Evolutionary conservation across 78 protist genomes (phyloP).

Genomic region (Dictyostelium intermedium): DNA sequence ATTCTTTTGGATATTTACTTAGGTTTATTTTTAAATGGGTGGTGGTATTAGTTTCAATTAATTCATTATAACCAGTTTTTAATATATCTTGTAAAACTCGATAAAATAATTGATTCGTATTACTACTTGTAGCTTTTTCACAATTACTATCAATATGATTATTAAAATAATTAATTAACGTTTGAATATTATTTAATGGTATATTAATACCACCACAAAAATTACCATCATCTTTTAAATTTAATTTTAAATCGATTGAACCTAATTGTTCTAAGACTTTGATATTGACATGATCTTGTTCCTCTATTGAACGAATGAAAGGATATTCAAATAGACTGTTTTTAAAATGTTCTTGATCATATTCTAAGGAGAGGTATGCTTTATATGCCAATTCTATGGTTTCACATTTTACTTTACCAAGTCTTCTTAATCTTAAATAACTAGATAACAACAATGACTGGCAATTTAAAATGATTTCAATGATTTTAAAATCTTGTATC

Average conservation of each 20-base stretch:
- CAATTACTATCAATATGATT: not conserved
- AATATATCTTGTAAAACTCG: not conserved
- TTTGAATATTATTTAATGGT: not conserved
- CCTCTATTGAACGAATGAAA: not conserved
- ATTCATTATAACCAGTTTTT: not conserved
- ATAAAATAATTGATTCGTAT: not conserved
- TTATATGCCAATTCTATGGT: not conserved
- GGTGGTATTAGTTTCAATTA: not conserved
- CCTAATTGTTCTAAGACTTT: not conserved
- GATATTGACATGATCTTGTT: not conserved
- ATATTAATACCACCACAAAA: not conserved
- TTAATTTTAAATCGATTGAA: not conserved
- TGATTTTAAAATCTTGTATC: not conserved
- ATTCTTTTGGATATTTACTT: conserved; percentile 1
- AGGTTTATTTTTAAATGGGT: not conserved
- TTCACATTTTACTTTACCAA: not conserved
- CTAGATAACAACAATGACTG: not conserved
- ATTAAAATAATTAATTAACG: not conserved
- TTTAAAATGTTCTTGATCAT: not conserved
- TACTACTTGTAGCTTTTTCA: not conserved
- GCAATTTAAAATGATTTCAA: not conserved
- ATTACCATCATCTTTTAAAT: not conserved
- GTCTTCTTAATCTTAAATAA: not conserved
- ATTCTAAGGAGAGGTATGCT: not conserved
- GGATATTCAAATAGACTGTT: not conserved